Evolutionary conservation across 2,329 filamentous ascomycete genomes (phyloP), one percentile per base, ranked within the genome.

Genomic region (Cladorrhinum sp.): DNA sequence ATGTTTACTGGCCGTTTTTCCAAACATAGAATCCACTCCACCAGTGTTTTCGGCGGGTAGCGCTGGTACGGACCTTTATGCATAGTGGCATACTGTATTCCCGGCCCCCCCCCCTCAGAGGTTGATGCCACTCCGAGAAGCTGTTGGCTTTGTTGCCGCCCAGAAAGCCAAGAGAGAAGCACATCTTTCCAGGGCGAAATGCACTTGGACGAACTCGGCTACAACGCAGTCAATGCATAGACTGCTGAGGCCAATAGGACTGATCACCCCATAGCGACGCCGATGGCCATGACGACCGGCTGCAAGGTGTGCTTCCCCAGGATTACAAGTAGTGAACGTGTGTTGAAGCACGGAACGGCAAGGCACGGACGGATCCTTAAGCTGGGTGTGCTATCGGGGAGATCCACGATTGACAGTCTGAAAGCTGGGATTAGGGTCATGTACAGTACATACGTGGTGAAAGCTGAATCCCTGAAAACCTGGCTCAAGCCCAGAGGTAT

Each of bases 331-430:
- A 63, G 50, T 50, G 8, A 55, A 57, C 59, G 25, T 61, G 55
- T 61, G 59, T 41, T 32, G 59, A 54, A 32, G 57, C 61, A 60
- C 50, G 51, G 55, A 24, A 45, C 41, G 52, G 63, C 48, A 25
- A 56, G 57, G 60, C 59, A 64, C 53, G 62, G 58, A 59, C 59
- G 60, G 63, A 56, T 55, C 16, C 59, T 58, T 50, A 61, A 60
- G 32, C 29, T 45, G 24, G 56, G 32, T 50, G 36, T 55, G 52
- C 50, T 38, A 22, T 59, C 23, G 58, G 25, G 63, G 57, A 64
- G 61, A 60, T 66, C 61, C 65, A 62, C 65, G 58, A 67, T 65
- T 56, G 61, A 58, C 58, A 23, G 53, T 13, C n/a, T 20, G 36
- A 49, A 38, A 55, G 58, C 50, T 60, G 54, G 45, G 59, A 54